A percentile compares a stretch with the other conserved stretches of the same genome.
phyloP scores from a whole-genome alignment of 2,329 filamentous ascomycete genomes.

The Aspergillus thermomutatus region DNA sequence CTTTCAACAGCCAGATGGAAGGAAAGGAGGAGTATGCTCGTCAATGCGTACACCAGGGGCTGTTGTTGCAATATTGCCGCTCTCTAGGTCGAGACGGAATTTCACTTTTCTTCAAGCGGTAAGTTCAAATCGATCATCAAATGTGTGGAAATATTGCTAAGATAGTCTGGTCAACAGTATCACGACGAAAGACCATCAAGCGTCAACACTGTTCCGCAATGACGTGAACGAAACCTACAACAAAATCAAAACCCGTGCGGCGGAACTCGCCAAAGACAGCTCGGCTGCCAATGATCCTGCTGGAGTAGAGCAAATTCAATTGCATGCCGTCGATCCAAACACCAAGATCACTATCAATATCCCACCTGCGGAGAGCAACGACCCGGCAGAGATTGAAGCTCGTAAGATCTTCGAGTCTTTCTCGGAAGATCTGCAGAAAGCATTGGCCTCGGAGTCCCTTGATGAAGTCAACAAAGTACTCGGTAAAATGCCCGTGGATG shows the following conservation, averaged over 20 bases:
- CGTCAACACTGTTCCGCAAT: slow-evolving; percentile 84
- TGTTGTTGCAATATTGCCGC: slow-evolving; percentile 92
- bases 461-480: slow-evolving; percentile 86
- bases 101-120: slow-evolving; percentile 88
- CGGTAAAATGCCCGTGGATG: slow-evolving; percentile 81
- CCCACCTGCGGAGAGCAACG: slow-evolving; percentile 65
- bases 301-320: slow-evolving; percentile 91
- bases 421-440: slow-evolving; percentile 72
- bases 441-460: slow-evolving; percentile 81
- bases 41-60: slow-evolving; percentile 88
- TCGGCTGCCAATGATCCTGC: slow-evolving; percentile 51
- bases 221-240: slow-evolving; percentile 87
- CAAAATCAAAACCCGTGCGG: slow-evolving; percentile 72
- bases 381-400: slow-evolving; percentile 59
- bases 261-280: slow-evolving; percentile 65
- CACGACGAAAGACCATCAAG: slow-evolving; percentile 83
- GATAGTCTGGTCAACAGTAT: slow-evolving; percentile 48
- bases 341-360: slow-evolving; percentile 88
- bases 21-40: slow-evolving; percentile 71
- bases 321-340: slow-evolving; percentile 91
- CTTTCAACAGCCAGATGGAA: slow-evolving; percentile 82
- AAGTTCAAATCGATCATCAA: slow-evolving; percentile 13
- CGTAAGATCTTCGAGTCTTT: slow-evolving; percentile 81
- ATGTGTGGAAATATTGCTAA: slow-evolving; percentile 6
- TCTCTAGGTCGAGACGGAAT: slow-evolving; percentile 86